These are phyloP conservation scores for Alternaria brassicicola DNA, from an alignment of 2,329 filamentous ascomycete genomes.

Conservation along the genomic window DNA sequence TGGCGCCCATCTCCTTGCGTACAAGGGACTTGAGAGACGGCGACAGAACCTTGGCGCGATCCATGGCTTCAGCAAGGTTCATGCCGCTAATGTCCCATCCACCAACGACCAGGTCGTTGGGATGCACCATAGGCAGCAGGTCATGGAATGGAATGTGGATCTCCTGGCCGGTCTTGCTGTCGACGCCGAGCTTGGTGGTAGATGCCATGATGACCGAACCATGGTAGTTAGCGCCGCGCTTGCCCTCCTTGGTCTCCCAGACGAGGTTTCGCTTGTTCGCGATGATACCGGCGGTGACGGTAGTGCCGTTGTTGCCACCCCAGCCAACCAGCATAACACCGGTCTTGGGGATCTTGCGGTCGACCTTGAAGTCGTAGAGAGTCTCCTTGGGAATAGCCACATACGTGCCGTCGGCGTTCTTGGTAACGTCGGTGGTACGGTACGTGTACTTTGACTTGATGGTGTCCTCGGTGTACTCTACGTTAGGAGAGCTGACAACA, in stretches of 20 bases:
- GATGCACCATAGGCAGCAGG: conserved; percentile 94
- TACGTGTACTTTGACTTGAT: conserved; percentile 97
- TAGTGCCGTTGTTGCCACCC: conserved; percentile 98
- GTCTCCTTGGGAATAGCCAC: conserved; percentile 87
- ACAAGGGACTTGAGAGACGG: conserved; percentile 90
- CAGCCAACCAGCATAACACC: conserved; percentile 98
- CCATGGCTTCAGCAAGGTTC: conserved; percentile 91
- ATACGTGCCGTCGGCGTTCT: conserved; percentile 74
- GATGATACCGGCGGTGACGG: conserved; percentile 94
- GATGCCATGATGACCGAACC: conserved; percentile 97
- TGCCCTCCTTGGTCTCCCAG: conserved; percentile 94
- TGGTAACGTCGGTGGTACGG: conserved; percentile 84
- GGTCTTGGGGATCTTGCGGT: conserved; percentile 89
- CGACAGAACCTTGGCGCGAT: conserved; percentile 92
- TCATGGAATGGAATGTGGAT: conserved; percentile 96
- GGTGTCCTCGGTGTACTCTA: conserved; percentile 83
- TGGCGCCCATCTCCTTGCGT: conserved; percentile 87
- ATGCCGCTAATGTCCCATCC: conserved; percentile 97
- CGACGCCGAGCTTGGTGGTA: conserved; percentile 93
- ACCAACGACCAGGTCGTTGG: conserved; percentile 91
- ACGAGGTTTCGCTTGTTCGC: conserved; percentile 85
- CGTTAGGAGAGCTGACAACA: conserved; percentile 89
- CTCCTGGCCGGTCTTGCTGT: conserved; percentile 81
- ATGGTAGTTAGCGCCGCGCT: conserved; percentile 91
- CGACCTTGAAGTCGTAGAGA: conserved; percentile 95